Evolutionary conservation across 2,329 filamentous ascomycete genomes (phyloP).

Genomic region (Cordyceps javanica): DNA sequence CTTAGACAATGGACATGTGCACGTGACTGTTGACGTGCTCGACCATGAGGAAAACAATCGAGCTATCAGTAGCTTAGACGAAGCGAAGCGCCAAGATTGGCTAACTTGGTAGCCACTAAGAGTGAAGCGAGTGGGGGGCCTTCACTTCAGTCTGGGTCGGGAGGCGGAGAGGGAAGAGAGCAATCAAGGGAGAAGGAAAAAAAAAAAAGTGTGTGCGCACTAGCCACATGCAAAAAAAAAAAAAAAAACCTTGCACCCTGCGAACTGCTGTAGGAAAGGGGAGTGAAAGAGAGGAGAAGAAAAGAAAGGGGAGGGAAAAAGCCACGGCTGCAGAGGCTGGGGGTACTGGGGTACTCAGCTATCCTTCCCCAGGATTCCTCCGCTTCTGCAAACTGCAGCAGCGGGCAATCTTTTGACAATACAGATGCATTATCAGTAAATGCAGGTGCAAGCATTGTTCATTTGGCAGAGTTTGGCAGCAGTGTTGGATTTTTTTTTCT

Average conservation of each 20-base stretch:
- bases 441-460: no score
- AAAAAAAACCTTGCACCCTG: background rate
- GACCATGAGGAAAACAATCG: background rate
- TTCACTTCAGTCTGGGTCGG: no score
- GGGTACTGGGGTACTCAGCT: no score
- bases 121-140: no score
- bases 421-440: no score
- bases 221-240: background rate
- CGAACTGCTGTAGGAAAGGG: constrained; percentile 9
- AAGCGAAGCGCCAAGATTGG: no score
- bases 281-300: background rate
- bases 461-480: no score
- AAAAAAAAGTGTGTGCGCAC: background rate
- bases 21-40: constrained; percentile 9
- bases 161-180: no score
- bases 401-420: no score
- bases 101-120: background rate
- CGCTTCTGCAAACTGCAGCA: no score
- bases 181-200: background rate
- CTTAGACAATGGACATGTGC: background rate
- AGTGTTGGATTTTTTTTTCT: no score
- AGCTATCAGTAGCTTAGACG: no score
- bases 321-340: background rate
- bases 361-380: background rate
- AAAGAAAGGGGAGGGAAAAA: background rate